These are phyloP conservation scores for Alloteropsis semialata DNA, from an alignment of 176 grass and related monocot species.

Conservation along the genomic window DNA sequence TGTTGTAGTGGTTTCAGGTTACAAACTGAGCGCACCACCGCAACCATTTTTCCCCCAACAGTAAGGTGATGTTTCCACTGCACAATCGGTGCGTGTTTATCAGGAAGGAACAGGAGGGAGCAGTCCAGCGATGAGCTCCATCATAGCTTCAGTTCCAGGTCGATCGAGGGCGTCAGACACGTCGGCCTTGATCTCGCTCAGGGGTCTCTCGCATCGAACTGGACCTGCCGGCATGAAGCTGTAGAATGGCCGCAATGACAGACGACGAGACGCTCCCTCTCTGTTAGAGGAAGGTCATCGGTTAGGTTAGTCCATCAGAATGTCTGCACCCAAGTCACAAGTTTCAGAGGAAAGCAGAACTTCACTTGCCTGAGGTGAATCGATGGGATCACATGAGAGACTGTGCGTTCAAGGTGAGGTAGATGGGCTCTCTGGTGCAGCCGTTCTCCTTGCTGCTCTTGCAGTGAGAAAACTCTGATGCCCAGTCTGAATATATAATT, in stretches of 20 bases:
- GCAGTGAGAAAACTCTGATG: slow-evolving; percentile 21
- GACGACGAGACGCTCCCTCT: slow-evolving; percentile 7
- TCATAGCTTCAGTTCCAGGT: slow-evolving; percentile 73
- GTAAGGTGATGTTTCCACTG: not conserved
- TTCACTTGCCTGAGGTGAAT: slow-evolving; percentile 42
- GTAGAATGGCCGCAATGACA: slow-evolving; percentile 45
- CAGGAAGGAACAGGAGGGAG: not conserved
- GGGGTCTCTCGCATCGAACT: slow-evolving; percentile 34
- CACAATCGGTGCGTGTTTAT: not conserved
- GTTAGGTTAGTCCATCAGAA: slow-evolving; percentile 23
- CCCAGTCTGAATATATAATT: slow-evolving; percentile 43
- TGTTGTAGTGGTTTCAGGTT: slow-evolving; percentile 16
- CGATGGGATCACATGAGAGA: slow-evolving; percentile 25
- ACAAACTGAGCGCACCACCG: slow-evolving; percentile 1
- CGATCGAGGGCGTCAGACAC: slow-evolving; percentile 47
- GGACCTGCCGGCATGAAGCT: slow-evolving; percentile 58
- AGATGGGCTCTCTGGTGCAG: slow-evolving; percentile 28
- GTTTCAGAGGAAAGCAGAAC: slow-evolving; percentile 16
- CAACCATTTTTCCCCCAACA: not conserved
- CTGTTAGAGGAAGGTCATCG: not conserved
- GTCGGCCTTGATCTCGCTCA: slow-evolving; percentile 25
- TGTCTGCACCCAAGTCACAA: not conserved
- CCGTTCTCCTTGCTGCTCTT: slow-evolving; percentile 38
- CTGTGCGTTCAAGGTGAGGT: slow-evolving; percentile 50
- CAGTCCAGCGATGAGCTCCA: slow-evolving; percentile 10